Base-by-base conservation (phyloP, 371 early-diverging fungal species). In the Cokeromyces recurvatus region DNA sequence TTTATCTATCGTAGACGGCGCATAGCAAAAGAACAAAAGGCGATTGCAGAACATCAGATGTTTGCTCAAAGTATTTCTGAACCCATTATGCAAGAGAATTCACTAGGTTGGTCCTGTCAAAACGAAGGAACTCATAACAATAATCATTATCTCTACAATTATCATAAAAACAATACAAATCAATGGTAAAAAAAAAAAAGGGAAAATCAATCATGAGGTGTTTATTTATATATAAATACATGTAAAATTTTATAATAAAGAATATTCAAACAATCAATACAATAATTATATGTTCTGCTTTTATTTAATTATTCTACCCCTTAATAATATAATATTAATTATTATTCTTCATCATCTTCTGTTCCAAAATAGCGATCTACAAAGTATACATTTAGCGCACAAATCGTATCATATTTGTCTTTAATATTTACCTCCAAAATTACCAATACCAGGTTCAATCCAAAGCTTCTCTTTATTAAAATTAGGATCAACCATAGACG, bases 391-490 rank as follows among this genome's bases (percentile, higher is more conserved):
- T 27, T 5, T 27, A 7, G 5, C 11, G 5, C 29, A 7, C 11
- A 7, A 4, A 10, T 29, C 23, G 1, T 24, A 24, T 41, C 25
- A 23, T 34, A 2, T 23, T 23, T 43, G 36, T 27, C 25, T 22
- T 4, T 21, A 2, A 2, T 16, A 19, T 42, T 51, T 58, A 75
- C 71, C 82, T 46, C 87, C 90, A 84, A 92, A 94, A 61, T 91
- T 82, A 24, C 94, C 94, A 57, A 90, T 82, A n/a, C 91, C 90
- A 19, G 92, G 90, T 46, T 83, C 83, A 48, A 91, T 83, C 53
- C 64, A 82, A 48, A 87, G 61, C 14, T 80, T 84, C 20, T 81
- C 72, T 21, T 72, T 64, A 23, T 76, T 74, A n/a, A 87, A 52
- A 22, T 72, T 66, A 4, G 84, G 77, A 57, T 89, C 90, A 0